A percentile compares a stretch with the other conserved stretches of the same genome.
phyloP scores from a whole-genome alignment of 345 rosid species.

The Xanthoceras sorbifolium region DNA sequence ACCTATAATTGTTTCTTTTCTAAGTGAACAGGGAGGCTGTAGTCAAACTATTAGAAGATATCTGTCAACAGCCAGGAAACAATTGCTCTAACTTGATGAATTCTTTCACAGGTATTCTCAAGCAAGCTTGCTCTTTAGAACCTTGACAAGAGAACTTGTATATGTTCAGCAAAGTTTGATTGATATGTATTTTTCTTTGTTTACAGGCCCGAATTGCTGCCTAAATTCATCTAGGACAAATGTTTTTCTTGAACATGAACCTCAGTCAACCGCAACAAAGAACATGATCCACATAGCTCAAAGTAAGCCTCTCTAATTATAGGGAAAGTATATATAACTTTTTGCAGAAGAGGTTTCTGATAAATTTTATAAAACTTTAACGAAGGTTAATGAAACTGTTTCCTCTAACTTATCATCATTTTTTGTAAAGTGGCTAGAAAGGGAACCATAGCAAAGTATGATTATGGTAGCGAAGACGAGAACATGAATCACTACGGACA shows the following conservation, averaged over 20 bases:
- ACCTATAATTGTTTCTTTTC: background rate
- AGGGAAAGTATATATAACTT: too few species aligned
- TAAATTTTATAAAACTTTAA: background rate
- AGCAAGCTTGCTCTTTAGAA: background rate
- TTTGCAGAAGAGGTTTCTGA: background rate
- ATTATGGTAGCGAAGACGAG: slow-evolving; percentile 38
- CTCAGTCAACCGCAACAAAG: slow-evolving; percentile 52
- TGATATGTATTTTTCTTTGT: background rate
- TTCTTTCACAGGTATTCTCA: slow-evolving; percentile 44
- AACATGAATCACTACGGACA: slow-evolving; percentile 53
- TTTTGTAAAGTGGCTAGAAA: slow-evolving; percentile 40
- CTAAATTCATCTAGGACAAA: slow-evolving; percentile 38
- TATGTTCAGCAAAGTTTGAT: too few species aligned
- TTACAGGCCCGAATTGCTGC: slow-evolving; percentile 61
- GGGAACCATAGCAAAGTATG: slow-evolving; percentile 49
- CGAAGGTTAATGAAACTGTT: too few species aligned
- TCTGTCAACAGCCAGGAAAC: slow-evolving; percentile 38
- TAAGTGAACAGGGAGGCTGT: slow-evolving; percentile 34
- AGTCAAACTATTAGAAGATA: slow-evolving; percentile 28
- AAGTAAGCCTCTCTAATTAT: slow-evolving; percentile 33
- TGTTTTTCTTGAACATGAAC: slow-evolving; percentile 47
- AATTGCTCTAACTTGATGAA: slow-evolving; percentile 47
- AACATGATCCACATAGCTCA: slow-evolving; percentile 68
- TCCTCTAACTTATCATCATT: too few species aligned
- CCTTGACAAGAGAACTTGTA: background rate